Evolutionary conservation across 164 flowering plant genomes (phyloP).

Genomic region (Aristolochia fimbriata): DNA sequence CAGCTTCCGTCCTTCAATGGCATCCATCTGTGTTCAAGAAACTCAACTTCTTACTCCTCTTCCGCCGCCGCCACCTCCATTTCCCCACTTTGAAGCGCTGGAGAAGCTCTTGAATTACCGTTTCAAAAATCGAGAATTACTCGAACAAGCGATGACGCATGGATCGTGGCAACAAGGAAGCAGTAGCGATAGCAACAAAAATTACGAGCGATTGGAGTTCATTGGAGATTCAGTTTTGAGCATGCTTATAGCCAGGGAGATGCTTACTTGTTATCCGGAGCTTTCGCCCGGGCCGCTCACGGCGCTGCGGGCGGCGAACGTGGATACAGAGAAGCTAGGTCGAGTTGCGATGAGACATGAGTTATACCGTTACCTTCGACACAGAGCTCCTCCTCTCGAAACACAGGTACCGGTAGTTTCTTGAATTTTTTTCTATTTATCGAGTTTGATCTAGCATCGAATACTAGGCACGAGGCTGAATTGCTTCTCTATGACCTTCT

Average conservation of each 20-base stretch:
- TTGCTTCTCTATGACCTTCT: too few relatives aligned
- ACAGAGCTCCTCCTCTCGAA: slow-evolving; percentile 20
- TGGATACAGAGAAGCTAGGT: slow-evolving; percentile 11
- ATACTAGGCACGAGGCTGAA: too few relatives aligned
- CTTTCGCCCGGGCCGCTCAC: slow-evolving; percentile 13
- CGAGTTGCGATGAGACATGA: slow-evolving; percentile 7
- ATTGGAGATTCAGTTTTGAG: slow-evolving; percentile 12
- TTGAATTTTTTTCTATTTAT: neutral
- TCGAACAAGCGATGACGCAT: slow-evolving; percentile 18
- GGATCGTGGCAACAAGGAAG: too few relatives aligned
- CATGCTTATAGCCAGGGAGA: slow-evolving; percentile 3
- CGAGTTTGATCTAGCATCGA: too few relatives aligned
- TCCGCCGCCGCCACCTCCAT: neutral
- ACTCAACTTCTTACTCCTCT: too few relatives aligned
- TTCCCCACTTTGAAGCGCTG: neutral
- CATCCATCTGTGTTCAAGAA: too few relatives aligned
- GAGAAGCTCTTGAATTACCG: slow-evolving; percentile 12
- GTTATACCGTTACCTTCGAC: slow-evolving; percentile 21
- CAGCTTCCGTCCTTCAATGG: too few relatives aligned
- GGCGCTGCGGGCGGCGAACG: slow-evolving; percentile 13
- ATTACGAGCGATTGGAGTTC: slow-evolving; percentile 13
- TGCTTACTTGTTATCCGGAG: slow-evolving; percentile 1
- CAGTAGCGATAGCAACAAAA: too few relatives aligned
- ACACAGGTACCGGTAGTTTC: slow-evolving; percentile 20
- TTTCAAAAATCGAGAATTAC: slow-evolving; percentile 6